phyloP scores from a whole-genome alignment of 2,329 filamentous ascomycete genomes.

The Domatiomyces catenatus region DNA sequence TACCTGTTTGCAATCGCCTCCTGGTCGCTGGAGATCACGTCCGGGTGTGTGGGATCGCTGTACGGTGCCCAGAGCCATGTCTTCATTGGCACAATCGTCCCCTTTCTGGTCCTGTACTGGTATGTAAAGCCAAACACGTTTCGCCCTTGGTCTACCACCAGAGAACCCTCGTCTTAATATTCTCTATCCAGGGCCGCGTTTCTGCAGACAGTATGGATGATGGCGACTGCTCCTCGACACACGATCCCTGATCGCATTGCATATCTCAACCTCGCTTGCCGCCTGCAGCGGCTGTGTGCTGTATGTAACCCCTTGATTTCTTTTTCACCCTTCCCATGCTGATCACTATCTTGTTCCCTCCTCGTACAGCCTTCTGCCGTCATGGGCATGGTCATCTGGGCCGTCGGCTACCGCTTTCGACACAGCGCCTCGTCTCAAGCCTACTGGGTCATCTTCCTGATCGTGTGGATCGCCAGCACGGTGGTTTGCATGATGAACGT shows the following conservation, averaged over 20 bases:
- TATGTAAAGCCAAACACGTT: constrained; percentile 1
- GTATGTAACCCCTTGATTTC: constrained; percentile 2
- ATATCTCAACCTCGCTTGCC: constrained; percentile 10
- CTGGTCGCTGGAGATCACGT: constrained; percentile 6
- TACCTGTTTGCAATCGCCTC: constrained; percentile 9
- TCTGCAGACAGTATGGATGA: constrained; percentile 10
- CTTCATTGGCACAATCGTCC: constrained; percentile 8
- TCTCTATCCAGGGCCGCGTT: constrained; percentile 6
- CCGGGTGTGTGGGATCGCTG: constrained; percentile 9
- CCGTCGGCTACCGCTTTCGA: constrained; percentile 8
- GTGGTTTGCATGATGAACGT: constrained; percentile 12
- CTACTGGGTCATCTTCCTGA: constrained; percentile 11
- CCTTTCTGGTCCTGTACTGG: constrained; percentile 7
- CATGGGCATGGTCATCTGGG: constrained; percentile 11
- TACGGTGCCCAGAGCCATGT: constrained; percentile 8
- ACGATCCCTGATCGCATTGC: constrained; percentile 6
- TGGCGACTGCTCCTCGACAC: constrained; percentile 7
- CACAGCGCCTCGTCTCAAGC: constrained; percentile 8
- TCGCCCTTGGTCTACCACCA: too few relatives aligned
- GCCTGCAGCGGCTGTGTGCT: constrained; percentile 8
- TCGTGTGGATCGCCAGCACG: constrained; percentile 8
- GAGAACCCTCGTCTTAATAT: not conserved
- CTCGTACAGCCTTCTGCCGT: constrained; percentile 6
- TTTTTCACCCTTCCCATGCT: not conserved
- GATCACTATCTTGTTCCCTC: not conserved